Conservation (phyloP, 2,329 filamentous ascomycete species). For the Pseudocercospora macadamiae region DNA sequence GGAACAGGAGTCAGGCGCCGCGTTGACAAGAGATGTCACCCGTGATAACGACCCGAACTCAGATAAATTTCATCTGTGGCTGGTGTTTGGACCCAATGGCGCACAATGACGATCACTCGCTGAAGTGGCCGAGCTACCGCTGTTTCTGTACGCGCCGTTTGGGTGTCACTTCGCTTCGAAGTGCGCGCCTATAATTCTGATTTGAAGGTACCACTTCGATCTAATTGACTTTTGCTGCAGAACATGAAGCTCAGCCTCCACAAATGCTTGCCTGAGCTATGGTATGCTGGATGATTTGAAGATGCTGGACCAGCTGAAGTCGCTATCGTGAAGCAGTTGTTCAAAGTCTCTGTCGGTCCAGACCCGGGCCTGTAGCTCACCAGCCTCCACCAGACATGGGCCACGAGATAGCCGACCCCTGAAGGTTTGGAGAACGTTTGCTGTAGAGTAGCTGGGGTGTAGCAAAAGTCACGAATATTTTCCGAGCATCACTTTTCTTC, state of each 20-base stretch:
- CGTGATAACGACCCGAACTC: neutral
- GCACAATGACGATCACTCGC: conserved; percentile 2
- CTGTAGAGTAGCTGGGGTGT: neutral
- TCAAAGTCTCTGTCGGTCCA: neutral
- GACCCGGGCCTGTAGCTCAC: neutral
- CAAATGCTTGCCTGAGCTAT: neutral
- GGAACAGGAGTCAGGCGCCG: neutral
- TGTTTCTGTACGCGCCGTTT: neutral
- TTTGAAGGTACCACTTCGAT: neutral
- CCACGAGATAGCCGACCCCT: neutral
- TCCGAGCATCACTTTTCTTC: neutral
- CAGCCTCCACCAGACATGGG: neutral
- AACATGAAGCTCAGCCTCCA: neutral
- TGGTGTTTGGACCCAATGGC: neutral
- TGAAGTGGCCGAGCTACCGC: neutral
- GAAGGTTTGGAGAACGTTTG: neutral
- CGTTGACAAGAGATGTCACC: neutral
- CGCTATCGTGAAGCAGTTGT: neutral
- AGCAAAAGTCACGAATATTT: neutral
- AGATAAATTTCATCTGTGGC: neutral
- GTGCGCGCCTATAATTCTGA: neutral
- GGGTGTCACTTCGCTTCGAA: neutral
- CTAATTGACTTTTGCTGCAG: neutral
- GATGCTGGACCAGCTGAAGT: conserved; percentile 6
- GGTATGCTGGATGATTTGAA: neutral